These are phyloP conservation scores for Pseudogymnoascus verrucosus DNA, from an alignment of 2,329 filamentous ascomycete genomes.

Conservation along the genomic window DNA sequence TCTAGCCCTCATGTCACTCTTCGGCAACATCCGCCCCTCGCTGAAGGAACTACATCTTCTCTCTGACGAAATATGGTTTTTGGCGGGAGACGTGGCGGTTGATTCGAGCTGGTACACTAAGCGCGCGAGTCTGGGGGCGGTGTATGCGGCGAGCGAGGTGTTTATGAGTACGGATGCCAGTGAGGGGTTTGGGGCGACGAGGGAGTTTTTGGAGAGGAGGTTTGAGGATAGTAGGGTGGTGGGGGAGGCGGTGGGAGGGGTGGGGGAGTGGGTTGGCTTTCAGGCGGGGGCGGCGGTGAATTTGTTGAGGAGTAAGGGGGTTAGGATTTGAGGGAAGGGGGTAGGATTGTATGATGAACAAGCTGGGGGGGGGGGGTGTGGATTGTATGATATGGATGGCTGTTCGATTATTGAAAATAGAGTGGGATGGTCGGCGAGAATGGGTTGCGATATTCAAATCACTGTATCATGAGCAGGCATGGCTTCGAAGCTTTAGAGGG, in stretches of 20 bases:
- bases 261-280: too few species aligned
- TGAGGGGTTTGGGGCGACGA: conserved; percentile 65
- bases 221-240: conserved; percentile 55
- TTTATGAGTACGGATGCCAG: conserved; percentile 90
- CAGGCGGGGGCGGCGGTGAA: too few species aligned
- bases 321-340: conserved; percentile 54
- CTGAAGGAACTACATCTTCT: conserved; percentile 72
- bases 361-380: neutral
- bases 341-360: neutral
- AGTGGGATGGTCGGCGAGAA: neutral
- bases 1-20: conserved; percentile 82
- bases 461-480: neutral
- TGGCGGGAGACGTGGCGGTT: conserved; percentile 73
- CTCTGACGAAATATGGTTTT: conserved; percentile 86
- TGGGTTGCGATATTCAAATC: neutral
- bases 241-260: conserved; percentile 52
- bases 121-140: conserved; percentile 50
- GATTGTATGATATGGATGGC: neutral
- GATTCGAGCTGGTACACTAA: conserved; percentile 86
- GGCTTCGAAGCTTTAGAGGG: neutral
- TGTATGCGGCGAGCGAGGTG: conserved; percentile 75
- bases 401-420: neutral
- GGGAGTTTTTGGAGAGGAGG: conserved; percentile 68
- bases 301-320: conserved; percentile 84
- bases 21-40: conserved; percentile 66